Percentiles rank a stretch among this genome's conserved stretches.
phyloP scores from a whole-genome alignment of 75 land plant species.

The Gnetum montanum region DNA sequence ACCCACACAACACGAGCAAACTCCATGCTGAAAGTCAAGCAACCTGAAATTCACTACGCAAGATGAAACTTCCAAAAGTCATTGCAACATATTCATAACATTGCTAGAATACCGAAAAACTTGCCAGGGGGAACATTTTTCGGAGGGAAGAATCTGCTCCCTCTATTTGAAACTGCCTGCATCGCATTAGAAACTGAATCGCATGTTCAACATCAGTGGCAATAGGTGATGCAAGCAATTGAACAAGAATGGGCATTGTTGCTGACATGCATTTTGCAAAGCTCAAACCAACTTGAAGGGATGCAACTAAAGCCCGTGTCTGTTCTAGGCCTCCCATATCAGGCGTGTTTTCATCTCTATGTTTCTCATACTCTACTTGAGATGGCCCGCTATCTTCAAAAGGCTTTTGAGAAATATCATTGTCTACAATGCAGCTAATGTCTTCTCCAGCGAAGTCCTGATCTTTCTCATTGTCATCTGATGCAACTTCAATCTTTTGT shows the following conservation, averaged over 20 bases:
- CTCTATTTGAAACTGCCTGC: slow-evolving; percentile 88
- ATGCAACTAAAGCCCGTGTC: slow-evolving; percentile 88
- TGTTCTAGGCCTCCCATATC: slow-evolving; percentile 87
- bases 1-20: background rate
- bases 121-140: slow-evolving; percentile 93
- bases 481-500: slow-evolving; percentile 11
- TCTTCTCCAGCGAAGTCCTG: slow-evolving; percentile 6
- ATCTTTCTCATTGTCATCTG: slow-evolving; percentile 5
- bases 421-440: slow-evolving; percentile 38
- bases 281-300: slow-evolving; percentile 86
- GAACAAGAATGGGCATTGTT: slow-evolving; percentile 71
- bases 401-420: slow-evolving; percentile 21
- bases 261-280: slow-evolving; percentile 70
- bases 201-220: slow-evolving; percentile 81
- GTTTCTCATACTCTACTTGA: slow-evolving; percentile 15
- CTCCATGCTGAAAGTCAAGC: background rate
- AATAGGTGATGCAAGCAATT: slow-evolving; percentile 81
- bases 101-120: background rate
- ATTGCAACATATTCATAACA: background rate
- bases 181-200: slow-evolving; percentile 77
- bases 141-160: slow-evolving; percentile 82
- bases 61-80: background rate
- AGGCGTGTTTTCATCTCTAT: slow-evolving; percentile 20
- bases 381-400: slow-evolving; percentile 48
- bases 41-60: background rate